Evolutionary conservation across 2,329 filamentous ascomycete genomes (phyloP).

Genomic region (Neofusicoccum cordaticola): DNA sequence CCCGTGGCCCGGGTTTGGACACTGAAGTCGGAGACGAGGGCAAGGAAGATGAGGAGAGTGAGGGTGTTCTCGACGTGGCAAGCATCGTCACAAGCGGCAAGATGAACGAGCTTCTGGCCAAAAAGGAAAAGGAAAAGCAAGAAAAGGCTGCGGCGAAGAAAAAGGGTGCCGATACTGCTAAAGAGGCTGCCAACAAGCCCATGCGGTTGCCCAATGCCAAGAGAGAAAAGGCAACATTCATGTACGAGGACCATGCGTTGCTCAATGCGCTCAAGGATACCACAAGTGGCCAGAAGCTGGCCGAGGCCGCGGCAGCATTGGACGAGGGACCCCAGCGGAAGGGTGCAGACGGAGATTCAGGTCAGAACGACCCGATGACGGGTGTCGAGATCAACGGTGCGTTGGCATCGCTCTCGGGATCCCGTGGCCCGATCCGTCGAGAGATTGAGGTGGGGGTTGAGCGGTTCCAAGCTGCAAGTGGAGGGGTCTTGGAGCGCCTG

Average conservation of each 20-base stretch:
- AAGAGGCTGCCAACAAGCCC: slow-evolving; percentile 61
- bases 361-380: slow-evolving; percentile 24
- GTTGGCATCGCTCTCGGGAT: not conserved
- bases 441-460: slow-evolving; percentile 78
- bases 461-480: slow-evolving; percentile 63
- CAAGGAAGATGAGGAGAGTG: slow-evolving; percentile 55
- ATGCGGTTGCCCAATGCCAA: slow-evolving; percentile 69
- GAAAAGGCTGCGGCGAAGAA: slow-evolving; percentile 62
- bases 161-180: slow-evolving; percentile 44
- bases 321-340: slow-evolving; percentile 45
- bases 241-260: slow-evolving; percentile 66
- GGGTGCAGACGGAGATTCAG: slow-evolving; percentile 31
- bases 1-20: slow-evolving; percentile 53
- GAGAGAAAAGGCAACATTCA: slow-evolving; percentile 65
- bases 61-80: slow-evolving; percentile 81
- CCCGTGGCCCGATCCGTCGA: slow-evolving; percentile 39
- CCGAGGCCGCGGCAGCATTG: slow-evolving; percentile 53
- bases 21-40: slow-evolving; percentile 55
- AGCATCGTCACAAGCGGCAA: slow-evolving; percentile 79
- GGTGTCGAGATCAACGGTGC: slow-evolving; percentile 30
- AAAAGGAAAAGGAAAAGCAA: slow-evolving; percentile 76
- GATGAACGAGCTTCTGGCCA: slow-evolving; percentile 76
- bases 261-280: slow-evolving; percentile 54
- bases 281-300: slow-evolving; percentile 47
- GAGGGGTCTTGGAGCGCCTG: slow-evolving; percentile 76